Evolutionary conservation across 2,329 filamentous ascomycete species (phyloP).

Genomic region (Alternaria ventricosa): DNA sequence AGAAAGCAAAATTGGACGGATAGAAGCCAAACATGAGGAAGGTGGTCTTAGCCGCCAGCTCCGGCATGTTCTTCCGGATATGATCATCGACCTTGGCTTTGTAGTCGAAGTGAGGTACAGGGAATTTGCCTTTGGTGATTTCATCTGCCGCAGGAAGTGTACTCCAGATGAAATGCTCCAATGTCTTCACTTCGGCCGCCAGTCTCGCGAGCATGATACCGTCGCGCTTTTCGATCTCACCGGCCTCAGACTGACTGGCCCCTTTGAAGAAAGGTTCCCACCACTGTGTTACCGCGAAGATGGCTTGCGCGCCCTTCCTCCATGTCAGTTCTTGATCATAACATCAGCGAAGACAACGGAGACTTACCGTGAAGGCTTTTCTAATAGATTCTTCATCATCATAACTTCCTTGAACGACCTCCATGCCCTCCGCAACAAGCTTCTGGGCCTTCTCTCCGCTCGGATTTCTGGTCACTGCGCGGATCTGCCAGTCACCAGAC

Average conservation of each 20-base stretch:
- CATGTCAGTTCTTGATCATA: neutral
- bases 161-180: conserved; percentile 54
- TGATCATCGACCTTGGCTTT: conserved; percentile 50
- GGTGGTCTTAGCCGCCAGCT: conserved; percentile 23
- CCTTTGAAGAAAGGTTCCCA: conserved; percentile 20
- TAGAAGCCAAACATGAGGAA: conserved; percentile 24
- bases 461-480: conserved; percentile 55
- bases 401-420: conserved; percentile 39
- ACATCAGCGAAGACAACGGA: neutral
- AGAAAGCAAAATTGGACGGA: conserved; percentile 18
- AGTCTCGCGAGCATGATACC: conserved; percentile 50
- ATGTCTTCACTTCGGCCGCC: conserved; percentile 41
- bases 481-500: conserved; percentile 56
- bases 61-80: conserved; percentile 43
- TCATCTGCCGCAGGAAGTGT: conserved; percentile 47
- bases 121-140: conserved; percentile 37
- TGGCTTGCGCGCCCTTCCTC: conserved; percentile 19
- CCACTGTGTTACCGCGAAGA: conserved; percentile 46
- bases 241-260: conserved; percentile 32
- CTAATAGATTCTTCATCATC: conserved; percentile 15
- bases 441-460: conserved; percentile 15
- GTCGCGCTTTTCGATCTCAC: conserved; percentile 41
- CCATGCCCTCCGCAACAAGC: conserved; percentile 44
- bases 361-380: conserved; percentile 15
- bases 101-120: conserved; percentile 50